Percentiles rank a stretch among this genome's conserved stretches.
These are phyloP conservation scores for Plasmodium fragile DNA, from an alignment of 169 alveolate genomes.

Conservation along the genomic window DNA sequence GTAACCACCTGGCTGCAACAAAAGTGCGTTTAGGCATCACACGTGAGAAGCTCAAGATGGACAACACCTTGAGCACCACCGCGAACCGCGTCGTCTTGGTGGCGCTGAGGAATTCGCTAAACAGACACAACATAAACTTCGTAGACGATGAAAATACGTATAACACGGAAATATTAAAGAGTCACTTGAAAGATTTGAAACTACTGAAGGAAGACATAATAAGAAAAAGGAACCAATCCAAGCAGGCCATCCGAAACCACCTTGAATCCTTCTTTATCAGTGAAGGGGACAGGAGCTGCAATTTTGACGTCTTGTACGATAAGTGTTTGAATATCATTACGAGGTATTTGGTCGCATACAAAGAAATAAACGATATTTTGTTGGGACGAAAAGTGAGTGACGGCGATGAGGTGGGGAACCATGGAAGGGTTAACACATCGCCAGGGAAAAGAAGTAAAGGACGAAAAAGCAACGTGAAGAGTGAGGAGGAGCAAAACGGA, in stretches of 20 bases:
- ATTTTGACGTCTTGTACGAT: slow-evolving; percentile 63
- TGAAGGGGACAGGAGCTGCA: slow-evolving; percentile 10
- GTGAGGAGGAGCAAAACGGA: not conserved
- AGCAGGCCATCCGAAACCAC: not conserved
- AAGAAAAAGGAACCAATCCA: slow-evolving; percentile 22
- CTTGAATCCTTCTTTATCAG: slow-evolving; percentile 20
- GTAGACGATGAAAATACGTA: slow-evolving; percentile 34
- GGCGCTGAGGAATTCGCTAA: not conserved
- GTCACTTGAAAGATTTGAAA: slow-evolving; percentile 46
- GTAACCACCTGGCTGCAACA: not conserved
- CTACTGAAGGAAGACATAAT: slow-evolving; percentile 37
- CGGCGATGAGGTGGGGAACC: not conserved
- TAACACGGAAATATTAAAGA: slow-evolving; percentile 15
- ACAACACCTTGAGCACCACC: not conserved
- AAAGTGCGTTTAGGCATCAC: not conserved
- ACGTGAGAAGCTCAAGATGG: not conserved
- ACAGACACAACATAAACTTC: slow-evolving; percentile 24
- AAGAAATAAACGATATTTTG: slow-evolving; percentile 45
- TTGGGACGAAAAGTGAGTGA: not conserved
- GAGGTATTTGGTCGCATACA: slow-evolving; percentile 37
- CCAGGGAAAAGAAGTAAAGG: not conserved
- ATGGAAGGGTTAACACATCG: not conserved
- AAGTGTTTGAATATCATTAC: slow-evolving; percentile 56
- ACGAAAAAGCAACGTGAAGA: not conserved
- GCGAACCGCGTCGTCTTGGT: not conserved